Evolutionary conservation across 164 flowering plant genomes (phyloP).

Genomic region (Santalum album): DNA sequence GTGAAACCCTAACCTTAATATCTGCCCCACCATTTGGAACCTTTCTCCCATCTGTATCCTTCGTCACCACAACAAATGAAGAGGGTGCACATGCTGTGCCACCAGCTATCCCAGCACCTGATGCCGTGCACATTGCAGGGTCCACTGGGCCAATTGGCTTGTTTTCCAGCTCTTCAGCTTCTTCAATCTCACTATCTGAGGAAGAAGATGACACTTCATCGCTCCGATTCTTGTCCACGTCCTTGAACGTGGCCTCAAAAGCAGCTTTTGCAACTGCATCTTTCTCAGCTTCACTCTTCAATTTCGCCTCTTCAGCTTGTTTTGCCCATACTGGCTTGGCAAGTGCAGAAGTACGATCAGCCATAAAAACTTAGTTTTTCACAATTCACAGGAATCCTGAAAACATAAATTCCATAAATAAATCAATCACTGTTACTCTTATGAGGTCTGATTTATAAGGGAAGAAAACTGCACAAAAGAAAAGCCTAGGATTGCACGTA

Average conservation of each 20-base stretch:
- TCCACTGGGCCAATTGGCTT: slow-evolving; percentile 90
- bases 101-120: slow-evolving; percentile 87
- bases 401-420: neutral
- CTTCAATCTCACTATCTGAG: slow-evolving; percentile 65
- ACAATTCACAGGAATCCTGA: neutral
- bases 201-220: slow-evolving; percentile 18
- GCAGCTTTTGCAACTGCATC: slow-evolving; percentile 96
- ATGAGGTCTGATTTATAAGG: no score
- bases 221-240: slow-evolving; percentile 27
- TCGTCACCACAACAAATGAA: slow-evolving; percentile 61
- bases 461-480: no score
- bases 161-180: slow-evolving; percentile 34
- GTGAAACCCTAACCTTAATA: slow-evolving; percentile 64
- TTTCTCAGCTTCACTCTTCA: slow-evolving; percentile 90
- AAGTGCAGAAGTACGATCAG: slow-evolving; percentile 36
- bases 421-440: neutral
- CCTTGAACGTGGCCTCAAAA: slow-evolving; percentile 94
- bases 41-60: slow-evolving; percentile 84
- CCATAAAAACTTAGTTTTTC: slow-evolving; percentile 27
- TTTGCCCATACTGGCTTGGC: slow-evolving; percentile 86
- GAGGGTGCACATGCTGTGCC: slow-evolving; percentile 78
- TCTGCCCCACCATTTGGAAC: slow-evolving; percentile 59
- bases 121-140: slow-evolving; percentile 77
- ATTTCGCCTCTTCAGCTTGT: slow-evolving; percentile 92
- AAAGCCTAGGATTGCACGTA: no score